A percentile compares a stretch with the other conserved stretches of the same genome.
phyloP scores from a whole-genome alignment of 2,329 filamentous ascomycete genomes.

The Sclerotinia sclerotiorum region DNA sequence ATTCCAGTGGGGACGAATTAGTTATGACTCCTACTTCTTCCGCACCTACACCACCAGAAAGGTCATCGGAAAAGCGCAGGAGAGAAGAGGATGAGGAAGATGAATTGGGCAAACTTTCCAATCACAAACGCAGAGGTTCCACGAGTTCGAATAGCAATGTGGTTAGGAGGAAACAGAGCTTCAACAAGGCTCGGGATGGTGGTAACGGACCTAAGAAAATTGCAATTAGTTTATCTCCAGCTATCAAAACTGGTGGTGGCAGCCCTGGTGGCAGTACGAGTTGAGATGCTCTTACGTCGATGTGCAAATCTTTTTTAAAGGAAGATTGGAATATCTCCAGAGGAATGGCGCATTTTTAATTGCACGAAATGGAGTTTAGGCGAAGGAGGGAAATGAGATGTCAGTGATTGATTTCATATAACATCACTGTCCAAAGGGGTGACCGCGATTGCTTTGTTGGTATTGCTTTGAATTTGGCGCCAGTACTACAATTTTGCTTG shows the following conservation, averaged over 20 bases:
- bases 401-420: slow-evolving; percentile 16
- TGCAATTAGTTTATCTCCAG: slow-evolving; percentile 56
- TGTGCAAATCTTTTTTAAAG: slow-evolving; percentile 7
- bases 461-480: neutral
- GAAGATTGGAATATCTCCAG: slow-evolving; percentile 7
- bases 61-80: slow-evolving; percentile 82
- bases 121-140: slow-evolving; percentile 59
- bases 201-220: slow-evolving; percentile 50
- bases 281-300: slow-evolving; percentile 5
- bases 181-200: slow-evolving; percentile 45
- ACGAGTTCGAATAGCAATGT: slow-evolving; percentile 42
- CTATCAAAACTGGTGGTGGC: slow-evolving; percentile 40
- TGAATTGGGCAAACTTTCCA: slow-evolving; percentile 79
- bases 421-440: neutral
- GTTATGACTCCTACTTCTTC: slow-evolving; percentile 34
- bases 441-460: slow-evolving; percentile 13
- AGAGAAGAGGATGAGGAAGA: slow-evolving; percentile 94
- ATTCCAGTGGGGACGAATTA: slow-evolving; percentile 29
- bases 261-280: slow-evolving; percentile 25
- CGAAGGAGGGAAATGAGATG: slow-evolving; percentile 4
- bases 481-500: neutral
- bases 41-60: slow-evolving; percentile 62
- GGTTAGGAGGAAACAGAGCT: slow-evolving; percentile 49
- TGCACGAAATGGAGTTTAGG: slow-evolving; percentile 21
- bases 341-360: slow-evolving; percentile 18